phyloP scores from a whole-genome alignment of 2,329 filamentous ascomycete genomes.

The Colletotrichum camelliae region DNA sequence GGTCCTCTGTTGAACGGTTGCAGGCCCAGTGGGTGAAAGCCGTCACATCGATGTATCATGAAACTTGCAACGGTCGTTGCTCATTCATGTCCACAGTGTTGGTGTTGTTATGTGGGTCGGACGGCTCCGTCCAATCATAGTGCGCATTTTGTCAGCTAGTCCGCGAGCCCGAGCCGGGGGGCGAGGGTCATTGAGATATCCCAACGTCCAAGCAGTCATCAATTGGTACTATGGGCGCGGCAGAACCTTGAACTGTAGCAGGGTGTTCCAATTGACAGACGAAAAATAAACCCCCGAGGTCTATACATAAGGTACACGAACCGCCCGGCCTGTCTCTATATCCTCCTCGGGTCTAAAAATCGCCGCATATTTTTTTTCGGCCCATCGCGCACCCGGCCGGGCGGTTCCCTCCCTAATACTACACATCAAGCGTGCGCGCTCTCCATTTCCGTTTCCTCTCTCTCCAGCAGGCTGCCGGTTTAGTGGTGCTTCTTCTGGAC shows the following conservation, averaged over 20 bases:
- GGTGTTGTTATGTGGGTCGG: background rate
- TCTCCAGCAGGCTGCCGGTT: background rate
- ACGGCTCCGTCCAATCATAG: background rate
- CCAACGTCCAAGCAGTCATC: conserved; percentile 4
- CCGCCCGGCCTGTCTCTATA: conserved; percentile 7
- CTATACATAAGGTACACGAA: conserved; percentile 26
- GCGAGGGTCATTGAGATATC: background rate
- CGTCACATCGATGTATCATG: background rate
- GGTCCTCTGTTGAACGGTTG: background rate
- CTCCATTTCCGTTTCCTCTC: background rate
- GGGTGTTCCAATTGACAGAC: conserved; percentile 20
- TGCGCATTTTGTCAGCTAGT: conserved; percentile 19
- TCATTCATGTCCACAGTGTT: background rate
- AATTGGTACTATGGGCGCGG: conserved; percentile 9
- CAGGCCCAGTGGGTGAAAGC: background rate
- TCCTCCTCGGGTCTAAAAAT: conserved; percentile 7
- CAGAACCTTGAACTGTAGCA: conserved; percentile 12
- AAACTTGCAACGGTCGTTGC: background rate
- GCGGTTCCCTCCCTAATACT: conserved; percentile 18
- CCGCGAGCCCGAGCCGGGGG: background rate
- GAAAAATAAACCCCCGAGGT: conserved; percentile 21
- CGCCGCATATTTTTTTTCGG: background rate
- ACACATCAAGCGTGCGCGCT: conserved; percentile 18
- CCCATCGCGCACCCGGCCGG: conserved; percentile 12
- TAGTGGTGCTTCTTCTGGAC: conserved; percentile 53